These are phyloP conservation scores for Fistulina hepatica DNA, from an alignment of 1,284 basidiomycete genomes.

Conservation along the genomic window DNA sequence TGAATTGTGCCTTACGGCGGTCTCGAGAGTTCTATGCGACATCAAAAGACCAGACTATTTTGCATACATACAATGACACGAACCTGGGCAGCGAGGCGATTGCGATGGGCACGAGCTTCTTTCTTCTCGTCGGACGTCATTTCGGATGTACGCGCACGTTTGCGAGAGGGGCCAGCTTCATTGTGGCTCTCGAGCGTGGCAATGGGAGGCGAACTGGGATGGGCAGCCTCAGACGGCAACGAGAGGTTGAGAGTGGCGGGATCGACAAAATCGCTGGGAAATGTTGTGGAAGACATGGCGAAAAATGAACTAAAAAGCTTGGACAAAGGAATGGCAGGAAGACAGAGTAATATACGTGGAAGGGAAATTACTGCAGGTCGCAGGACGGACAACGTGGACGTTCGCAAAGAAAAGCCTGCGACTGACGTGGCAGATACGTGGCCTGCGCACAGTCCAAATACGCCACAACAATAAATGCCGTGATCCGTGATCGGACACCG, in stretches of 20 bases:
- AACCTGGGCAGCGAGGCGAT: constrained; percentile 68
- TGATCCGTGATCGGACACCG: too few species aligned
- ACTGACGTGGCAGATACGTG: constrained; percentile 14
- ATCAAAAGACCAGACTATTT: neutral
- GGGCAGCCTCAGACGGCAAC: constrained; percentile 20
- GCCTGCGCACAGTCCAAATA: constrained; percentile 14
- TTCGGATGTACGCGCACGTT: constrained; percentile 51
- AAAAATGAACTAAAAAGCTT: constrained; percentile 13
- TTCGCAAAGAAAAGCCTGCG: constrained; percentile 15
- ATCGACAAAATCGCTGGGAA: constrained; percentile 24
- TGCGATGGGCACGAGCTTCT: constrained; percentile 73
- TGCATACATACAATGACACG: neutral
- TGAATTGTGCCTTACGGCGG: constrained; percentile 66
- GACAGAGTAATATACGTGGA: constrained; percentile 10
- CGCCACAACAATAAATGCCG: constrained; percentile 7
- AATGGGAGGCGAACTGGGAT: constrained; percentile 18
- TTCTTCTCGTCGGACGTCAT: constrained; percentile 60
- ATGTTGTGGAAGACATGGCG: constrained; percentile 6
- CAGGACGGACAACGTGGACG: constrained; percentile 22
- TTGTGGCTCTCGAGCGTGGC: constrained; percentile 21
- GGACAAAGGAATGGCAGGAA: constrained; percentile 7
- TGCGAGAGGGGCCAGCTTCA: constrained; percentile 42
- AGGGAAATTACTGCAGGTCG: constrained; percentile 19
- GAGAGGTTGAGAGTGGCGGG: constrained; percentile 30
- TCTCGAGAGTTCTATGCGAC: constrained; percentile 59